Evolutionary conservation across 2,329 filamentous ascomycete genomes (phyloP).

Genomic region (Ascochyta rabiei): DNA sequence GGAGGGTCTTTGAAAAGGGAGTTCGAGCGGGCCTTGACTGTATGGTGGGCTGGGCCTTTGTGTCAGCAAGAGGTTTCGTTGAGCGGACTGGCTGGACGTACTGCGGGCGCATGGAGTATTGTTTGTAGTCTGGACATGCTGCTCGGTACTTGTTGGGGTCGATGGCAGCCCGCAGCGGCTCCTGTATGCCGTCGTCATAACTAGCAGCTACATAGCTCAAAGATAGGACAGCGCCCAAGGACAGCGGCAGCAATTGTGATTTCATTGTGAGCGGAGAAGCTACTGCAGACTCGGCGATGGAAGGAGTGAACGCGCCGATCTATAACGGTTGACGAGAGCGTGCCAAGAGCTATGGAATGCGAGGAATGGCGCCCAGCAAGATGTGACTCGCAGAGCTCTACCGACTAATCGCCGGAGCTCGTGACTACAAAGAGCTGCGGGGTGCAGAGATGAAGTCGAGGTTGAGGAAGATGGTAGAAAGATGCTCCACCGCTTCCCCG

Average conservation of each 20-base stretch:
- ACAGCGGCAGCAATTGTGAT: constrained; percentile 11
- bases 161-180: constrained; percentile 36
- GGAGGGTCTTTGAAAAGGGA: constrained; percentile 87
- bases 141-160: constrained; percentile 45
- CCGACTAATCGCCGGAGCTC: background rate
- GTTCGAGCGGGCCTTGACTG: constrained; percentile 76
- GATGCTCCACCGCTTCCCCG: constrained; percentile 4
- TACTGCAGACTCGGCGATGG: background rate
- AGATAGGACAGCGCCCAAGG: constrained; percentile 19
- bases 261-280: constrained; percentile 20
- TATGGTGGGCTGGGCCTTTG: constrained; percentile 68
- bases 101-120: constrained; percentile 66
- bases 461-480: background rate
- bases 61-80: background rate
- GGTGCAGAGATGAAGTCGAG: background rate
- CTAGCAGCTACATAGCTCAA: constrained; percentile 16
- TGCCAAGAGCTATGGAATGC: constrained; percentile 1
- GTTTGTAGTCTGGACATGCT: constrained; percentile 70
- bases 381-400: background rate
- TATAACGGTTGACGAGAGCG: background rate
- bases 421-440: background rate
- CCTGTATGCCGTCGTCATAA: constrained; percentile 29
- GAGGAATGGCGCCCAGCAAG: background rate
- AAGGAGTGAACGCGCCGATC: background rate
- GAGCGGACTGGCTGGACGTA: constrained; percentile 38